Conservation (phyloP, 345 rosid species). For the Eucalyptus sp. region DNA sequence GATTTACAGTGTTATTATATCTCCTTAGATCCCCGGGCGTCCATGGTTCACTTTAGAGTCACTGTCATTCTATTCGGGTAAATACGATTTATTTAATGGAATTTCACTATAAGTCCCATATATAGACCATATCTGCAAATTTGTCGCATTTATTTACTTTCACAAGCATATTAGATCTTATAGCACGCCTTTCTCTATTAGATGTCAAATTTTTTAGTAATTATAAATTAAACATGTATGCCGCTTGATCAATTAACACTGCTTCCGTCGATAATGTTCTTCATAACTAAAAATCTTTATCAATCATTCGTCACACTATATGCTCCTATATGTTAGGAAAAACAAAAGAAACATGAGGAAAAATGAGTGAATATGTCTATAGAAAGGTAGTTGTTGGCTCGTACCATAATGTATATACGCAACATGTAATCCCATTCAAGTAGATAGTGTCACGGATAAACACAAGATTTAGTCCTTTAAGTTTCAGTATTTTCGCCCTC, state of each 20-base stretch:
- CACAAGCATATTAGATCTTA: background rate
- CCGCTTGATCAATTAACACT: background rate
- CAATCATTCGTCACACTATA: background rate
- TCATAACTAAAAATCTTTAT: background rate
- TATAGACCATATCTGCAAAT: background rate
- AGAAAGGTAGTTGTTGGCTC: background rate
- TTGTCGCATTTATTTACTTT: background rate
- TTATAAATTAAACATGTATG: background rate
- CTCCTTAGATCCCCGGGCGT: background rate
- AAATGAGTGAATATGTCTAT: background rate
- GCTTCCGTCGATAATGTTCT: background rate
- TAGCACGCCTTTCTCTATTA: background rate
- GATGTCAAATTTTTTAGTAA: background rate
- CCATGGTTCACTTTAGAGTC: background rate
- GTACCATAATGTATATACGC: background rate
- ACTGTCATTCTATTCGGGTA: background rate
- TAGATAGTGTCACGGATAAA: background rate
- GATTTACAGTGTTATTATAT: background rate
- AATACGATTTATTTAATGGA: background rate
- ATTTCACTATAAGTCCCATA: background rate
- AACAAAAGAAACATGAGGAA: background rate
- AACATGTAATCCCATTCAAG: background rate
- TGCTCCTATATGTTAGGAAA: background rate
- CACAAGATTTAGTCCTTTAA: background rate
- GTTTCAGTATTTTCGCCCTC: background rate